Conservation (phyloP, 2,329 filamentous ascomycete genomes). For the Fusarium sp. region DNA sequence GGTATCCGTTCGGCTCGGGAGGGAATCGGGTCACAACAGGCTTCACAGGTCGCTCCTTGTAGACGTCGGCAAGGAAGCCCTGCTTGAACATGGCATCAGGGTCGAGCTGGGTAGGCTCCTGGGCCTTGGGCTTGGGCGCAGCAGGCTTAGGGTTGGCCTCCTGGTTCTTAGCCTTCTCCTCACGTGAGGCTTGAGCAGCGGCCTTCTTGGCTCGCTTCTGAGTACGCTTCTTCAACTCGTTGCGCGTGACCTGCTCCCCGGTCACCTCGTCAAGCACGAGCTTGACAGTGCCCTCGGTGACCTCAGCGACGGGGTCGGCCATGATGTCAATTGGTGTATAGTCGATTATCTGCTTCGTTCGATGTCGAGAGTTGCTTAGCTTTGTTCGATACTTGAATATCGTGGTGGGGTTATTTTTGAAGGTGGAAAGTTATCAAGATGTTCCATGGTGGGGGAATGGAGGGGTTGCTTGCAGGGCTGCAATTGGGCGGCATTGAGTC, state of each 20-base stretch:
- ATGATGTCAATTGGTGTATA: constrained; percentile 25
- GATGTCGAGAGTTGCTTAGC: background rate
- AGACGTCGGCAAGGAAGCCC: constrained; percentile 80
- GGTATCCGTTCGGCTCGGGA: constrained; percentile 91
- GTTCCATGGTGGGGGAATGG: constrained; percentile 46
- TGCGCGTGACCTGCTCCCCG: constrained; percentile 75
- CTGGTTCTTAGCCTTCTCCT: constrained; percentile 51
- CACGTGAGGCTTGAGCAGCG: constrained; percentile 64
- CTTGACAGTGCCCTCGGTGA: constrained; percentile 59
- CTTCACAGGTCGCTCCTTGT: constrained; percentile 73
- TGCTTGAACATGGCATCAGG: constrained; percentile 82
- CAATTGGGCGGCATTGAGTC: constrained; percentile 37
- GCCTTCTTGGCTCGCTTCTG: constrained; percentile 71
- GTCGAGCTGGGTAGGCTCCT: constrained; percentile 60
- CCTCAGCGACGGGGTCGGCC: constrained; percentile 47
- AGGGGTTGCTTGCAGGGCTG: constrained; percentile 22
- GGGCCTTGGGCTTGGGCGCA: constrained; percentile 61
- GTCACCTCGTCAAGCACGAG: constrained; percentile 73
- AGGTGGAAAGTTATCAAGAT: constrained; percentile 42
- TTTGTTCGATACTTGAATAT: constrained; percentile 39
- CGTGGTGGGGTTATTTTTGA: constrained; percentile 48
- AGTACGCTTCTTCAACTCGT: constrained; percentile 72
- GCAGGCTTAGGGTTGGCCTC: constrained; percentile 48
- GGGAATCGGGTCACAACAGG: constrained; percentile 80
- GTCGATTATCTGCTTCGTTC: constrained; percentile 12